Conservation (phyloP, 176 grass and related monocot genomes). For the Leersia perrieri region DNA sequence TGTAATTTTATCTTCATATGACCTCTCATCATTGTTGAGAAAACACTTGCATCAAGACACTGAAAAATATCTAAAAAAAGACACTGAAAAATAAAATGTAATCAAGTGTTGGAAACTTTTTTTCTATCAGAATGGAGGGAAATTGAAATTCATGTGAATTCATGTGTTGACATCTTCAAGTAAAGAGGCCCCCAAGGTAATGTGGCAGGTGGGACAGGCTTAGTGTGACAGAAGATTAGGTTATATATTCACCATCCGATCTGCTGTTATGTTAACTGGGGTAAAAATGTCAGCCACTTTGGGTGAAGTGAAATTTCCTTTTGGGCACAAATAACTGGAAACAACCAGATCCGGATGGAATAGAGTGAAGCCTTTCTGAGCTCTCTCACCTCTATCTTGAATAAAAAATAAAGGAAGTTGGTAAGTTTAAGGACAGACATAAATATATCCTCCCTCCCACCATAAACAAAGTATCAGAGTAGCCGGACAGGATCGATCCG, state of each 20-base stretch:
- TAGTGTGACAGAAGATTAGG: constrained; percentile 25
- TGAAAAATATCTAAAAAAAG: too few relatives aligned
- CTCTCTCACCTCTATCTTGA: constrained; percentile 27
- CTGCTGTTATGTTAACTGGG: constrained; percentile 7
- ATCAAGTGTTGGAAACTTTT: neutral
- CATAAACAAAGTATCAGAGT: constrained; percentile 50
- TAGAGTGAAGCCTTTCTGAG: constrained; percentile 20
- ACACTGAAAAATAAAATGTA: neutral
- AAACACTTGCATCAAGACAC: neutral
- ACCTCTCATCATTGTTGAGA: constrained; percentile 21
- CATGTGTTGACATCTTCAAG: neutral
- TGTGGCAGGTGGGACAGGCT: constrained; percentile 1
- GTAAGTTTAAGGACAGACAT: constrained; percentile 39
- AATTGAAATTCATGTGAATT: too few relatives aligned
- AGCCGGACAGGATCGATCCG: constrained; percentile 38
- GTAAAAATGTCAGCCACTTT: constrained; percentile 37
- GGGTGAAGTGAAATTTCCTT: constrained; percentile 4
- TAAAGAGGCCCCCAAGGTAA: neutral
- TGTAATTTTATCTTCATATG: constrained; percentile 24
- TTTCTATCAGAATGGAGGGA: neutral
- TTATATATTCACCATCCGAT: constrained; percentile 5
- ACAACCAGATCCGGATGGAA: constrained; percentile 36
- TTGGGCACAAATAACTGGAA: neutral
- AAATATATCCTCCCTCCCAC: constrained; percentile 19
- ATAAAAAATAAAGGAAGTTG: constrained; percentile 37